Percentiles rank a stretch among this genome's conserved stretches.
Evolutionary conservation across 257 asterid genomes (phyloP).

Genomic region (Nicotiana knightiana): DNA sequence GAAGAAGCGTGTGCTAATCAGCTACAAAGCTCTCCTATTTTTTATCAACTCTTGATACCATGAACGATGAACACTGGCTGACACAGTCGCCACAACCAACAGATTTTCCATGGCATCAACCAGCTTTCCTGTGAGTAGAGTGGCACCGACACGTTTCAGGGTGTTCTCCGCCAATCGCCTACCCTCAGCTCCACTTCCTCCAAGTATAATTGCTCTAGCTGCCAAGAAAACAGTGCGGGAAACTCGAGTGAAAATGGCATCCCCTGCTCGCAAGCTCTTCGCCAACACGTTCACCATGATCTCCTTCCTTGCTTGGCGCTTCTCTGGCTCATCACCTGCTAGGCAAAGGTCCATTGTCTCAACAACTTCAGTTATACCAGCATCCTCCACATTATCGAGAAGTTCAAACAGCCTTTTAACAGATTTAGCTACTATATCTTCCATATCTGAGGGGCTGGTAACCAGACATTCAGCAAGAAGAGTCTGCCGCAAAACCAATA

Average conservation of each 20-base stretch:
- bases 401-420: slow-evolving; percentile 6
- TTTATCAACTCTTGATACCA: slow-evolving; percentile 13
- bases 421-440: slow-evolving; percentile 8
- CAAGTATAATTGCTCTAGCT: slow-evolving; percentile 9
- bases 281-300: slow-evolving; percentile 14
- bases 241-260: slow-evolving; percentile 11
- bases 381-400: slow-evolving; percentile 13
- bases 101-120: slow-evolving; percentile 4
- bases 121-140: slow-evolving; percentile 12
- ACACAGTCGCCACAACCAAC: slow-evolving; percentile 13
- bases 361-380: slow-evolving; percentile 12
- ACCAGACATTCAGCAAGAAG: slow-evolving; percentile 13
- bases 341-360: slow-evolving; percentile 7
- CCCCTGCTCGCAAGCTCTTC: slow-evolving; percentile 15
- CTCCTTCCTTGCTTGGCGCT: slow-evolving; percentile 18
- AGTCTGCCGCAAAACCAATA: slow-evolving; percentile 18
- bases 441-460: slow-evolving; percentile 10
- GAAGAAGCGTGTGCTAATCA: background rate
- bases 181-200: slow-evolving; percentile 15
- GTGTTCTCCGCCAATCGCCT: slow-evolving; percentile 9
- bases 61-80: slow-evolving; percentile 14
- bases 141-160: slow-evolving; percentile 14
- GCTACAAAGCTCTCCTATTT: background rate
- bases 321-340: slow-evolving; percentile 14
- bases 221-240: slow-evolving; percentile 6